Conservation (phyloP, 495 filamentous ascomycete species). For the Annulohypoxylon bovei region DNA sequence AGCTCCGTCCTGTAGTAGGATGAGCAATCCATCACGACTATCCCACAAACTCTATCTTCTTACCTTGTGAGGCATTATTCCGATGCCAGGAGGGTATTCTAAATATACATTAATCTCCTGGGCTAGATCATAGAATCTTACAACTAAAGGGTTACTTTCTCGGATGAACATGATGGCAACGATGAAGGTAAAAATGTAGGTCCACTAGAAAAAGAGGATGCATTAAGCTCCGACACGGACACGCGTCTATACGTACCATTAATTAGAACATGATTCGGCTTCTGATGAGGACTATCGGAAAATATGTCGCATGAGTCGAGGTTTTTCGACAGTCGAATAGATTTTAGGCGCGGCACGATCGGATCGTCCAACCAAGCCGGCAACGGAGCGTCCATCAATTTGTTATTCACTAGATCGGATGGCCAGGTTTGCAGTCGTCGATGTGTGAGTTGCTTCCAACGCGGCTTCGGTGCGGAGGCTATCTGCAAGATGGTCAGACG, state of each 20-base stretch:
- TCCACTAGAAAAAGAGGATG: not conserved
- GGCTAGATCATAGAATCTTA: not conserved
- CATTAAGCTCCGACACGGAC: not conserved
- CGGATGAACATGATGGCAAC: not conserved
- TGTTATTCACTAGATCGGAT: constrained; percentile 76
- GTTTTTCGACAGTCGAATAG: constrained; percentile 52
- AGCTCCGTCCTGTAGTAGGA: constrained; percentile 67
- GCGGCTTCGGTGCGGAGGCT: constrained; percentile 71
- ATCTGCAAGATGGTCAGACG: constrained; percentile 50
- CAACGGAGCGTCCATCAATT: constrained; percentile 77
- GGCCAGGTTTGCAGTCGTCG: constrained; percentile 93
- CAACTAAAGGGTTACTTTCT: constrained; percentile 8
- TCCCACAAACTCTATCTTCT: constrained; percentile 24
- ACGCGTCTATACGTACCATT: constrained; percentile 60
- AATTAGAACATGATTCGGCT: constrained; percentile 90
- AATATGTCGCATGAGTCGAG: constrained; percentile 64
- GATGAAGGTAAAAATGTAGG: not conserved
- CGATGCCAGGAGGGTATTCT: constrained; percentile 86
- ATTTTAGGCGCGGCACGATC: constrained; percentile 72
- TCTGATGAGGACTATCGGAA: constrained; percentile 71
- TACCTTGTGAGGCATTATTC: constrained; percentile 92
- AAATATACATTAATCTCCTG: constrained; percentile 27
- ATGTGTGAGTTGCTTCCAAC: constrained; percentile 85
- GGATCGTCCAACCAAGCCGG: constrained; percentile 81
- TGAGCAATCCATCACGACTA: constrained; percentile 31